A percentile compares a stretch with the other conserved stretches of the same genome.
Evolutionary conservation across 2,329 filamentous ascomycete genomes (phyloP).

Genomic region (Thielaviopsis euricoi): DNA sequence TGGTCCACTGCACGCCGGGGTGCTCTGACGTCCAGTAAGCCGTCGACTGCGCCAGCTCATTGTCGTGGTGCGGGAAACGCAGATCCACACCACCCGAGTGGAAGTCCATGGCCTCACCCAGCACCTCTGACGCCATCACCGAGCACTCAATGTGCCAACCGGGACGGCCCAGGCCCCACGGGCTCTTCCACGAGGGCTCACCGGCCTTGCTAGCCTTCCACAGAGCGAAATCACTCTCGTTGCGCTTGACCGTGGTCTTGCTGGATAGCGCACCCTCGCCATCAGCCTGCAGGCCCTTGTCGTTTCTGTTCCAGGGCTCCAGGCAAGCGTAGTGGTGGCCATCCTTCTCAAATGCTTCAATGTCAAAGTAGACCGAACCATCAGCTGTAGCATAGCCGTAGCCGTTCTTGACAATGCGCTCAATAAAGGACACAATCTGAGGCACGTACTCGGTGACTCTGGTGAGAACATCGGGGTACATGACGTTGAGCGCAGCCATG

Average conservation of each 20-base stretch:
- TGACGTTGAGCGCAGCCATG: conserved; percentile 72
- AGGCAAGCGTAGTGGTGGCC: conserved; percentile 77
- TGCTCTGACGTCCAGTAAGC: conserved; percentile 41
- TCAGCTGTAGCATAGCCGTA: conserved; percentile 62
- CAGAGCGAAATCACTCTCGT: conserved; percentile 70
- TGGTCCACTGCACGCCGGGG: conserved; percentile 54
- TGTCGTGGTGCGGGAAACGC: conserved; percentile 83
- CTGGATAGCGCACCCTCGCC: conserved; percentile 71
- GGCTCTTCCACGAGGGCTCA: conserved; percentile 77
- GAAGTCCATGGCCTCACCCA: conserved; percentile 76
- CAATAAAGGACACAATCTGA: conserved; percentile 73
- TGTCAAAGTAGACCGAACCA: conserved; percentile 91
- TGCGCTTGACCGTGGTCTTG: conserved; percentile 49
- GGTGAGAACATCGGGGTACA: conserved; percentile 66
- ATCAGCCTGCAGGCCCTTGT: conserved; percentile 70
- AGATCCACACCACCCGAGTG: conserved; percentile 88
- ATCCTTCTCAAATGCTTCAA: conserved; percentile 63
- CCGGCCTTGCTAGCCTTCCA: conserved; percentile 90
- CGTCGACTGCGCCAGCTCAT: conserved; percentile 71
- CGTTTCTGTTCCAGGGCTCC: conserved; percentile 69
- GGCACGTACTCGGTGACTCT: conserved; percentile 85
- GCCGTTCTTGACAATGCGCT: conserved; percentile 66
- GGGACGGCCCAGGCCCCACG: conserved; percentile 75
- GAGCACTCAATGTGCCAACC: conserved; percentile 98
- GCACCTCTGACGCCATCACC: conserved; percentile 81